phyloP scores from a whole-genome alignment of 2,329 filamentous ascomycete species.

The Chalaropsis thielavioides region DNA sequence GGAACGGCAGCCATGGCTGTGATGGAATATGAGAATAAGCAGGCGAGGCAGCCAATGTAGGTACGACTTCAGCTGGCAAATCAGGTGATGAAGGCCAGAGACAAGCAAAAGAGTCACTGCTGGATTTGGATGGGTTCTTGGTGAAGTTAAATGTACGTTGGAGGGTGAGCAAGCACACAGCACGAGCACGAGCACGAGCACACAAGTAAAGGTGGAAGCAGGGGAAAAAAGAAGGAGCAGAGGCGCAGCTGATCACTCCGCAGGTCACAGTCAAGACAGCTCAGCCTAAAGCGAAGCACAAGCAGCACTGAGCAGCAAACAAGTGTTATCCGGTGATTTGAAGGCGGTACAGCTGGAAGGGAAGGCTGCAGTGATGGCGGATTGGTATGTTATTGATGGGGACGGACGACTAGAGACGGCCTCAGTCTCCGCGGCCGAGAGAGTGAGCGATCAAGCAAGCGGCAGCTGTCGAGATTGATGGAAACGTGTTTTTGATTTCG shows the following conservation, averaged over 20 bases:
- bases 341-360: neutral
- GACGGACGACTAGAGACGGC: neutral
- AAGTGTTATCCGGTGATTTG: neutral
- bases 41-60: neutral
- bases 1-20: slow-evolving; percentile 26
- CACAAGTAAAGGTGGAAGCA: neutral
- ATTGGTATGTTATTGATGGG: neutral
- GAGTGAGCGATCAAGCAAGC: slow-evolving; percentile 19
- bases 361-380: neutral
- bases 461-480: neutral
- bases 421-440: neutral
- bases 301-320: neutral
- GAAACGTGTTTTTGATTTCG: slow-evolving; percentile 4
- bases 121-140: neutral
- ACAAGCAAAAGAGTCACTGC: neutral
- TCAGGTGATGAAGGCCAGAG: neutral
- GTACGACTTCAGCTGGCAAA: neutral
- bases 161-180: neutral
- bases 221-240: neutral
- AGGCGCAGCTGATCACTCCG: slow-evolving; percentile 4
- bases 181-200: neutral
- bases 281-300: neutral
- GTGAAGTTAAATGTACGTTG: neutral
- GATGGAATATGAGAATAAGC: neutral
- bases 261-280: neutral